Evolutionary conservation across 1,284 basidiomycete species (phyloP), one percentile per base, ranked within the genome.

Genomic region (Ustilago shanxiensis): DNA sequence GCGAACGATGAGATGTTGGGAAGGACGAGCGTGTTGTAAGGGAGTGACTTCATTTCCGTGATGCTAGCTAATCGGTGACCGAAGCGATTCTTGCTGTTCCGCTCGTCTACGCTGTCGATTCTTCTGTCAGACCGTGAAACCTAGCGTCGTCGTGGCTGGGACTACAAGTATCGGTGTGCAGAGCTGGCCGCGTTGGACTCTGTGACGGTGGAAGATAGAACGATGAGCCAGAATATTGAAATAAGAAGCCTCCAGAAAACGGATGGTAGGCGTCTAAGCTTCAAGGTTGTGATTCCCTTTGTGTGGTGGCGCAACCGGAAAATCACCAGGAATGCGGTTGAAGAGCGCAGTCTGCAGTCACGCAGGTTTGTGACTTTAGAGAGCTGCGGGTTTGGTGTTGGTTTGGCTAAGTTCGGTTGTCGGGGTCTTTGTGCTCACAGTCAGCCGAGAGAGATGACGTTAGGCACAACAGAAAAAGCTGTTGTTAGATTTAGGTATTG

Each of bases 381-480:
- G 49, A 50, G 22, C 11, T 28, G 49, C 26, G 22, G 6, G 55
- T 59, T n/a, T n/a, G n/a, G 56, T 37, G 3, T 60, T 66, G 65
- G 28, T 45, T 45, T 39, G 7, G 35, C 35, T 37, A 18, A 13
- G 35, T 28, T 57, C 45, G 54, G 47, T 26, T 49, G 47, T 31
- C 60, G 35, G 56, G 22, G 37, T 28, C 11, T 37, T 22, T 11
- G 22, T 41, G 33, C 18, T 24, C 37, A 51, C 29, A 31, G 2
- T 35, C 31, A 33, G 7, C 37, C 47, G 39, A 51, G 41, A 44
- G 41, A 44, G 68, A 71, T 71, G 68, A 65, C 68, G 68, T 71
- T 51, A 71, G 58, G 54, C 31, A 0, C 22, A 22, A 22, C 22
- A 26, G 5, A 33, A 29, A 33, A 3, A 24, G 24, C 16, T 10